phyloP scores from a whole-genome alignment of 129 eudicot genomes.

The Flaveria ramosissima region DNA sequence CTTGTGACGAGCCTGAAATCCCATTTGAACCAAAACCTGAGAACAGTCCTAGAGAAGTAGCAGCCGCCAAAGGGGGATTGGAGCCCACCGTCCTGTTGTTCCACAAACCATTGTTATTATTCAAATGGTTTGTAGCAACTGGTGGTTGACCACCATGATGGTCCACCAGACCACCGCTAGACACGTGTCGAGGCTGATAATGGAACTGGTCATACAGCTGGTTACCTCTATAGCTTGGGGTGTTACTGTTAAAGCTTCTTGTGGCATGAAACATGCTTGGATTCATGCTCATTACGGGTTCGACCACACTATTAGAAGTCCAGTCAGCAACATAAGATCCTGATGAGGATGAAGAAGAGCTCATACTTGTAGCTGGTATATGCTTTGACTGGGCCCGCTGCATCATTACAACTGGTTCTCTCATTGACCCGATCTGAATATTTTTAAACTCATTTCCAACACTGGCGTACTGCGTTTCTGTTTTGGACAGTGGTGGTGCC shows the following conservation, averaged over 20 bases:
- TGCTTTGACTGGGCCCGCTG: conserved; percentile 73
- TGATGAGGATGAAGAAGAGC: conserved; percentile 38
- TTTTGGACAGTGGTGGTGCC: conserved; percentile 47
- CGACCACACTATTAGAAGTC: conserved; percentile 50
- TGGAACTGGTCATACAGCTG: conserved; percentile 52
- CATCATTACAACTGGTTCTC: conserved; percentile 77
- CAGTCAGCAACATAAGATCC: conserved; percentile 40
- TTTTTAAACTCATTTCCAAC: conserved; percentile 58
- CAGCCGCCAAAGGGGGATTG: conserved; percentile 67
- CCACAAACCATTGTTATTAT: conserved; percentile 48
- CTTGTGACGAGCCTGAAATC: conserved; percentile 56
- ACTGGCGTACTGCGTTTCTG: conserved; percentile 46
- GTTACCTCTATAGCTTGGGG: conserved; percentile 42
- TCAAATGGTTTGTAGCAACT: conserved; percentile 32
- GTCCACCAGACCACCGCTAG: neutral
- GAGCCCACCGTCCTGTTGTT: conserved; percentile 40
- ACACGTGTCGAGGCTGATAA: conserved; percentile 30
- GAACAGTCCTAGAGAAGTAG: conserved; percentile 80
- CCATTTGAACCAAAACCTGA: conserved; percentile 67
- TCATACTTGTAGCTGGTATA: conserved; percentile 38
- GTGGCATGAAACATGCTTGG: conserved; percentile 49
- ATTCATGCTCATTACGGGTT: conserved; percentile 37
- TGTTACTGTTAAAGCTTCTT: conserved; percentile 42
- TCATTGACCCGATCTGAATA: conserved; percentile 63
- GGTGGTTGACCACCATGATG: conserved; percentile 36